phyloP scores from a whole-genome alignment of 164 flowering plant species.

The Vitis vinifera region ASM3070453v1 NC_081808.1:2134001-2134500 shows the following conservation, averaged over 20 bases:
- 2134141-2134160: slow-evolving; percentile 89
- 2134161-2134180: slow-evolving; percentile 90
- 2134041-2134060: neutral
- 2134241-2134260: neutral
- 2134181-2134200: neutral
- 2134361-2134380: too few relatives aligned
- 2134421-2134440: slow-evolving; percentile 58
- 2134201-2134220: neutral
- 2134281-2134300: slow-evolving; percentile 56
- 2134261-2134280: slow-evolving; percentile 22
- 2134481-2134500: slow-evolving; percentile 98
- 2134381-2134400: neutral
- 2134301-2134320: slow-evolving; percentile 96
- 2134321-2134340: slow-evolving; percentile 90
- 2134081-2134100: slow-evolving; percentile 95
- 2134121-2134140: slow-evolving; percentile 95
- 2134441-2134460: slow-evolving; percentile 97
- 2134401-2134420: neutral
- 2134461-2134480: slow-evolving; percentile 93
- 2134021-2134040: too few relatives aligned
- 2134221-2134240: too few relatives aligned
- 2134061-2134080: slow-evolving; percentile 63
- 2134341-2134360: slow-evolving; percentile 8
- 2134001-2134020: too few relatives aligned
- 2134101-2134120: slow-evolving; percentile 88